A percentile compares a stretch with the other conserved stretches of the same genome.
Conservation (phyloP, 192 early-diverging fungal species). For the Cetraspora pellucida region DNA sequence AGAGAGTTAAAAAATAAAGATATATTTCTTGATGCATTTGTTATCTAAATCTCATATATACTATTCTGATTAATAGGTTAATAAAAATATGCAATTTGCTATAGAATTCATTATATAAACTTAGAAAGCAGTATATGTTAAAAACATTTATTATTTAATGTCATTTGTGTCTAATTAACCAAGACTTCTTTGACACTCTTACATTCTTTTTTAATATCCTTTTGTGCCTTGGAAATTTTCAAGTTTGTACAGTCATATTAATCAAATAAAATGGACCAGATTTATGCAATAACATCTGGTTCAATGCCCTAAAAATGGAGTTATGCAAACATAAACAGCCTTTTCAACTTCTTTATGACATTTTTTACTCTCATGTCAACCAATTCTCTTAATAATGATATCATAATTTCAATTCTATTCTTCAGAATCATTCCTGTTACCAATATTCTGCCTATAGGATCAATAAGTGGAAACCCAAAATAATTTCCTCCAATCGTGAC, state of each 20-base stretch:
- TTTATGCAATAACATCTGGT: slow-evolving; percentile 50
- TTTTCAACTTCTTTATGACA: slow-evolving; percentile 34
- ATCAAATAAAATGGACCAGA: slow-evolving; percentile 60
- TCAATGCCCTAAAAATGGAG: slow-evolving; percentile 33
- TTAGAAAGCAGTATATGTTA: too few species aligned
- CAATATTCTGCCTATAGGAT: slow-evolving; percentile 75
- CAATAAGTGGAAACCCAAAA: slow-evolving; percentile 68
- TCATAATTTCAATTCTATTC: slow-evolving; percentile 58
- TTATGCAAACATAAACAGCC: slow-evolving; percentile 30
- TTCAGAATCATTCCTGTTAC: slow-evolving; percentile 73
- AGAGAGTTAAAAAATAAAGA: slow-evolving; percentile 21
- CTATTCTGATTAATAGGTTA: too few species aligned
- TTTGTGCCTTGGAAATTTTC: slow-evolving; percentile 45
- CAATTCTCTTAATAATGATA: slow-evolving; percentile 44
- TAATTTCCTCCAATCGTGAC: slow-evolving; percentile 75
- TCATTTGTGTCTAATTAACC: slow-evolving; percentile 40
- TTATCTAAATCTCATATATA: too few species aligned
- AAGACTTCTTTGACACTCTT: slow-evolving; percentile 43
- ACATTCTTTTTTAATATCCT: slow-evolving; percentile 37
- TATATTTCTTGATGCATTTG: too few species aligned
- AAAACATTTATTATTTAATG: too few species aligned
- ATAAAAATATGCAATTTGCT: too few species aligned
- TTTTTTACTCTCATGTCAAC: slow-evolving; percentile 39
- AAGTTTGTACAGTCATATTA: slow-evolving; percentile 54
- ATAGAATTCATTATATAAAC: too few species aligned